Percentiles rank a stretch among this genome's conserved stretches.
Evolutionary conservation across 2,329 filamentous ascomycete genomes (phyloP).

Genomic region (Ascochyta viciae-villosae): DNA sequence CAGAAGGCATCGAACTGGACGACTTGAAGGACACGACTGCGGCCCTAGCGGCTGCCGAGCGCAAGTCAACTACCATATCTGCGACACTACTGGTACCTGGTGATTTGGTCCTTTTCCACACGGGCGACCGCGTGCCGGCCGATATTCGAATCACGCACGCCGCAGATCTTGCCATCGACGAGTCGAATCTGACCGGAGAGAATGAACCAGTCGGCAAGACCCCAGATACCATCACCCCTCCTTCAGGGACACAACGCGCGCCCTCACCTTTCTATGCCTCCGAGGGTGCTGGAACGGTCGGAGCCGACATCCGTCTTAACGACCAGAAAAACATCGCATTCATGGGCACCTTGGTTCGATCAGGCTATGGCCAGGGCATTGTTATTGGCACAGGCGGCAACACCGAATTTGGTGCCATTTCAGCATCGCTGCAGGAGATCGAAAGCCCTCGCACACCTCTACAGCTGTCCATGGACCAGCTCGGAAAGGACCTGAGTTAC

Average conservation of each 20-base stretch:
- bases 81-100: conserved; percentile 88
- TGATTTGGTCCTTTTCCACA: conserved; percentile 91
- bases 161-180: conserved; percentile 89
- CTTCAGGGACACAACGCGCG: conserved; percentile 52
- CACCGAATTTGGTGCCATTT: conserved; percentile 96
- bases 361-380: conserved; percentile 92
- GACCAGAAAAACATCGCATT: conserved; percentile 92
- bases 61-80: conserved; percentile 82
- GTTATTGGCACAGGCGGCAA: conserved; percentile 95
- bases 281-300: conserved; percentile 65
- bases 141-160: conserved; percentile 94
- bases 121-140: conserved; percentile 93
- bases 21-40: conserved; percentile 60
- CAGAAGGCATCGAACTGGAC: conserved; percentile 55
- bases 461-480: conserved; percentile 95
- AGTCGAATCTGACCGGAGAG: conserved; percentile 95
- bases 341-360: conserved; percentile 96
- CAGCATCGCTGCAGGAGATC: conserved; percentile 90
- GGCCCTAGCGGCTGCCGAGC: conserved; percentile 71
- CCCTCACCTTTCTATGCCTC: conserved; percentile 66
- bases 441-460: conserved; percentile 94
- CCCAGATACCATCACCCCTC: conserved; percentile 63
- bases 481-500: conserved; percentile 95
- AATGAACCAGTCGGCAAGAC: conserved; percentile 89
- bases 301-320: conserved; percentile 71